These are phyloP conservation scores for Prunus dulcis DNA, from an alignment of 306 rosid genomes.

Conservation along the genomic window DNA sequence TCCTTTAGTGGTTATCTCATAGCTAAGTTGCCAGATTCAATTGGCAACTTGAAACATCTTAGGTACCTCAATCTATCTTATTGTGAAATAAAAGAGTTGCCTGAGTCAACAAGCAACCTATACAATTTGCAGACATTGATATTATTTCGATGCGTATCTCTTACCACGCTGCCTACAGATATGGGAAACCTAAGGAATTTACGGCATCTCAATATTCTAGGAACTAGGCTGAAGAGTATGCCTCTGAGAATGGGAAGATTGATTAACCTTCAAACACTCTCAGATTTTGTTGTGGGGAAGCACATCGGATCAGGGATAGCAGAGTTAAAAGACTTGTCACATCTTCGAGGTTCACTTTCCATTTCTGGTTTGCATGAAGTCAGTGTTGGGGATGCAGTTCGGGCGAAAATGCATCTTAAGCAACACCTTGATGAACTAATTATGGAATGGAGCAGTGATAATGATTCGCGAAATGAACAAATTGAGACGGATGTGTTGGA, in stretches of 20 bases:
- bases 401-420: background rate
- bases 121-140: slow-evolving; percentile 18
- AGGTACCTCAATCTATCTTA: slow-evolving; percentile 5
- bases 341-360: slow-evolving; percentile 8
- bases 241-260: slow-evolving; percentile 19
- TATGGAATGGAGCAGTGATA: slow-evolving; percentile 7
- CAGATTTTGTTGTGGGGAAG: slow-evolving; percentile 22
- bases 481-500: slow-evolving; percentile 18
- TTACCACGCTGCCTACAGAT: background rate
- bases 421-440: background rate
- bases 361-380: slow-evolving; percentile 3
- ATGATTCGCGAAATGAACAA: slow-evolving; percentile 16
- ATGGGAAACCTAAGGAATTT: slow-evolving; percentile 18
- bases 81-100: slow-evolving; percentile 9
- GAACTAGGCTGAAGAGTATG: slow-evolving; percentile 17
- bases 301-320: slow-evolving; percentile 4
- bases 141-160: background rate
- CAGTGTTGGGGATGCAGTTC: slow-evolving; percentile 5
- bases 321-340: background rate
- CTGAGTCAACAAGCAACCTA: slow-evolving; percentile 11
- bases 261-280: slow-evolving; percentile 17
- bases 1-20: slow-evolving; percentile 14
- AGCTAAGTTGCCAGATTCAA: slow-evolving; percentile 7
- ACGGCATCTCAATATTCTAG: slow-evolving; percentile 16
- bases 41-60: slow-evolving; percentile 12